Percentiles rank a stretch among this genome's conserved stretches.
Conservation (phyloP, 306 rosid genomes). For the Dryas alaskensis region DNA sequence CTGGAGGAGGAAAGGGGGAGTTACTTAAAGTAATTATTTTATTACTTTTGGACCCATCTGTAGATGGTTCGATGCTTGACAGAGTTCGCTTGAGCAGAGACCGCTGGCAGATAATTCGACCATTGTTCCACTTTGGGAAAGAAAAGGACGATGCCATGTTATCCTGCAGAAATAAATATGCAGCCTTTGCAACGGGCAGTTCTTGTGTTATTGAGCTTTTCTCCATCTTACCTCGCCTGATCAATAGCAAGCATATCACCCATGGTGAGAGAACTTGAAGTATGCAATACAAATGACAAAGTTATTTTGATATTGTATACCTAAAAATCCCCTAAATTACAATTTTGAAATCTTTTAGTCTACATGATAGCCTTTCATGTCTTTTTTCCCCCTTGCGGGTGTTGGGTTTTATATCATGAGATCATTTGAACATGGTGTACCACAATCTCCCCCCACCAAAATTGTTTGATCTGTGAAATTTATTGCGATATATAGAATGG, state of each 20-base stretch:
- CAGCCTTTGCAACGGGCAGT: conserved; percentile 70
- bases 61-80: conserved; percentile 50
- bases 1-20: conserved; percentile 41
- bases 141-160: conserved; percentile 49
- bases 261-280: not conserved
- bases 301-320: too few relatives aligned
- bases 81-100: conserved; percentile 72
- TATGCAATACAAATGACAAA: not conserved
- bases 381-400: not conserved
- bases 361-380: not conserved
- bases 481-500: not conserved
- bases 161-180: conserved; percentile 69
- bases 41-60: conserved; percentile 39
- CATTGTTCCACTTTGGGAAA: conserved; percentile 82
- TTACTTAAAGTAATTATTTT: conserved; percentile 55
- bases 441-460: too few relatives aligned
- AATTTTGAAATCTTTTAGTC: not conserved
- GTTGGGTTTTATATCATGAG: too few relatives aligned
- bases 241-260: conserved; percentile 30
- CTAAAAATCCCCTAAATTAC: not conserved
- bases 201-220: conserved; percentile 48
- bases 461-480: not conserved
- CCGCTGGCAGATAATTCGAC: conserved; percentile 81
- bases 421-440: too few relatives aligned
- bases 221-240: conserved; percentile 85